Conservation (phyloP, 805 yeast species). For the Wickerhamiella vanderwaltii region DNA sequence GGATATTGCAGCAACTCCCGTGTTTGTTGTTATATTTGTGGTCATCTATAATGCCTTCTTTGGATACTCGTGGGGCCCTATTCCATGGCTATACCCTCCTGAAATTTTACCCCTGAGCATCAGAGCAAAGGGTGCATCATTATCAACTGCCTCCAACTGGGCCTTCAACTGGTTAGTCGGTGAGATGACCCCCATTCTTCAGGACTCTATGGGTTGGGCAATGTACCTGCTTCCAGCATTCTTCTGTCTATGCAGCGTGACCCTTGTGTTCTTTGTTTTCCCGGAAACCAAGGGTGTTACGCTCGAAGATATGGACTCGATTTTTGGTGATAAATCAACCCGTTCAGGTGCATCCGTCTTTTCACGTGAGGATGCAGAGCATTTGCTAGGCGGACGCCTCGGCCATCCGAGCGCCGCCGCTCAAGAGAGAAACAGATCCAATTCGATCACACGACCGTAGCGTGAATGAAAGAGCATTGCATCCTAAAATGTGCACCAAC, state of each 20-base stretch:
- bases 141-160: conserved; percentile 90
- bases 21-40: conserved; percentile 62
- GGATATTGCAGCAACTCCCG: conserved; percentile 46
- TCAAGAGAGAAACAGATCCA: conserved; percentile 9
- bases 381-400: conserved; percentile 11
- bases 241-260: conserved; percentile 60
- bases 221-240: conserved; percentile 71
- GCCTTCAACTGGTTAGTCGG: conserved; percentile 85
- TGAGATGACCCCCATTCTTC: conserved; percentile 76
- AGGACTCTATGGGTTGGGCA: conserved; percentile 65
- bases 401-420: conserved; percentile 13
- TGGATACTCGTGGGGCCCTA: conserved; percentile 90
- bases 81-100: conserved; percentile 80
- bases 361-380: conserved; percentile 21
- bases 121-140: conserved; percentile 80
- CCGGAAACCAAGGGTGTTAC: conserved; percentile 88
- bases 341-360: conserved; percentile 18
- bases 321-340: conserved; percentile 56
- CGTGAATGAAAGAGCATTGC: too few species aligned
- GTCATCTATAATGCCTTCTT: conserved; percentile 67
- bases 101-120: conserved; percentile 77
- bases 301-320: conserved; percentile 82
- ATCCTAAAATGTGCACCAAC: too few species aligned
- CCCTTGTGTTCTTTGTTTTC: conserved; percentile 58
- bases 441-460: not conserved